These are phyloP conservation scores for Phialophora expanda DNA, from an alignment of 2,329 filamentous ascomycete genomes.

Conservation along the genomic window DNA sequence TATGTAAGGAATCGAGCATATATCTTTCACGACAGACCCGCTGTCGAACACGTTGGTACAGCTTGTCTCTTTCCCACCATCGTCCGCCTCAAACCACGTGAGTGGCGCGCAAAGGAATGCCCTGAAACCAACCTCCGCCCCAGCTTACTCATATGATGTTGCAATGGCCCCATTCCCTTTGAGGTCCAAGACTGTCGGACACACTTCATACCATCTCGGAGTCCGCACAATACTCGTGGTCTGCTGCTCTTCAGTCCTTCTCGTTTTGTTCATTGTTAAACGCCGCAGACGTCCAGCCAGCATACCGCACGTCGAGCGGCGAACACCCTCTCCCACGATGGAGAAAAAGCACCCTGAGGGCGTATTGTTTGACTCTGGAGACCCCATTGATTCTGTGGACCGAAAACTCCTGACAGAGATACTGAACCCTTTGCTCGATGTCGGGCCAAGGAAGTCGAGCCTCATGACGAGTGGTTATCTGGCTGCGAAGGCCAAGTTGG, in stretches of 20 bases:
- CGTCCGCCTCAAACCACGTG: not conserved
- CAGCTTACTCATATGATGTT: constrained; percentile 14
- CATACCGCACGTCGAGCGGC: not conserved
- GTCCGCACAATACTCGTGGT: constrained; percentile 14
- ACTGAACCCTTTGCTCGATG: not conserved
- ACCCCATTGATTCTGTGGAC: not conserved
- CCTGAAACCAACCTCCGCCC: constrained; percentile 3
- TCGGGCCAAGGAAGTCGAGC: not conserved
- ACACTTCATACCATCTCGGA: not conserved
- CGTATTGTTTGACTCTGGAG: not conserved
- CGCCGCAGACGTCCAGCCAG: not conserved
- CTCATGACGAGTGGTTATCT: constrained; percentile 29
- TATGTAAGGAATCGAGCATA: not conserved
- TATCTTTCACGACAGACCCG: constrained; percentile 4
- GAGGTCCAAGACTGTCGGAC: constrained; percentile 2
- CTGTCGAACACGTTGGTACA: constrained; percentile 8
- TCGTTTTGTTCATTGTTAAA: not conserved
- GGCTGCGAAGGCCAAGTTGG: constrained; percentile 27
- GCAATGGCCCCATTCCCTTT: constrained; percentile 12
- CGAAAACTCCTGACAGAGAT: not conserved
- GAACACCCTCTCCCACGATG: not conserved
- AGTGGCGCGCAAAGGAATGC: constrained; percentile 5
- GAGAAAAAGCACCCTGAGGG: not conserved
- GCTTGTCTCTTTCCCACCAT: not conserved
- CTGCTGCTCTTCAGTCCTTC: constrained; percentile 1